phyloP scores from a whole-genome alignment of 1,284 basidiomycete genomes.

The Apiotrichum porosum region DNA sequence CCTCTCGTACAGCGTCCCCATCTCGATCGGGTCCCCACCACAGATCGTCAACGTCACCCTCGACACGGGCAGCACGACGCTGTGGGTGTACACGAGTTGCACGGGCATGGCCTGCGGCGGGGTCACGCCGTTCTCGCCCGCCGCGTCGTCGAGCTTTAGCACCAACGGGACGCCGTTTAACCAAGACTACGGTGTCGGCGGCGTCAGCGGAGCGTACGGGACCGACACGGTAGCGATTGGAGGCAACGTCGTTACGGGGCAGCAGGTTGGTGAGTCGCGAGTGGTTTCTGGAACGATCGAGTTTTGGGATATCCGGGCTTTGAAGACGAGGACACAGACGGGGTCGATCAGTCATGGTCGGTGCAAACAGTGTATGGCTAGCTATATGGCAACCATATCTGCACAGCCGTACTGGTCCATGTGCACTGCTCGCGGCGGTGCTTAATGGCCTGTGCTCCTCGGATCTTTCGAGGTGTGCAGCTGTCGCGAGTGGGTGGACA shows the following conservation, averaged over 20 bases:
- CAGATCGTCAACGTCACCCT: slow-evolving; percentile 46
- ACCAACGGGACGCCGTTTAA: slow-evolving; percentile 9
- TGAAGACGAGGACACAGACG: too few relatives aligned
- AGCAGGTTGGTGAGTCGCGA: slow-evolving; percentile 23
- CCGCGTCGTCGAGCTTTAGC: slow-evolving; percentile 30
- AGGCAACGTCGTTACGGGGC: not conserved
- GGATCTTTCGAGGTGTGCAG: too few relatives aligned
- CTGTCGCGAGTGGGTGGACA: too few relatives aligned
- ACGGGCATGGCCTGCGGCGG: not conserved
- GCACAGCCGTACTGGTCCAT: too few relatives aligned
- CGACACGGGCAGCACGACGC: slow-evolving; percentile 48
- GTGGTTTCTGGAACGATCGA: too few relatives aligned
- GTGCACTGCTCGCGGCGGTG: too few relatives aligned
- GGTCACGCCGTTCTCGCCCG: slow-evolving; percentile 30
- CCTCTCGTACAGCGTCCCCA: slow-evolving; percentile 35
- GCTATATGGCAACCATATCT: too few relatives aligned
- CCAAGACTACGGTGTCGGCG: not conserved
- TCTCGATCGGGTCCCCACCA: slow-evolving; percentile 36
- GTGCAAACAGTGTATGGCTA: too few relatives aligned
- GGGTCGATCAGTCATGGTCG: too few relatives aligned
- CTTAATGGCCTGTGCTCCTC: too few relatives aligned
- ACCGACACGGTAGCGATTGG: not conserved
- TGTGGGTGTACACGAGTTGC: slow-evolving; percentile 11
- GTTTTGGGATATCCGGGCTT: too few relatives aligned
- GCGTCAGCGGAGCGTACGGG: not conserved